These are phyloP conservation scores for Coemansia furcata DNA, from an alignment of 192 early-diverging fungal genomes.

Conservation along the genomic window DNA sequence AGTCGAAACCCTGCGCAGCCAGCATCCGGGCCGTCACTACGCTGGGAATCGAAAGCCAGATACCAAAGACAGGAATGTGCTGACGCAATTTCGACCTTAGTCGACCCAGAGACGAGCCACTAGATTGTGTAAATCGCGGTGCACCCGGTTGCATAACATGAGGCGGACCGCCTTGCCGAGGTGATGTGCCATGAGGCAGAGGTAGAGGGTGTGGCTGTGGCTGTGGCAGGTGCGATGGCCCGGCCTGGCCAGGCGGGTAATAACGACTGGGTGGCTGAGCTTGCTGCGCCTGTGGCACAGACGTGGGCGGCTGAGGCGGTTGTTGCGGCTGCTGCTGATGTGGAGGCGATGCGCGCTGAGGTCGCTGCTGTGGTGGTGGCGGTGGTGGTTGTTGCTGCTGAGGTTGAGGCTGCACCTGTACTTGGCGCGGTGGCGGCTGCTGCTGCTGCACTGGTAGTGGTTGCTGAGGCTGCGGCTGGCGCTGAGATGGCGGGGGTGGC, in stretches of 20 bases:
- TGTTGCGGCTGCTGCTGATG: constrained; percentile 6
- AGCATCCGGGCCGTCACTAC: constrained; percentile 43
- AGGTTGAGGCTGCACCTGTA: constrained; percentile 14
- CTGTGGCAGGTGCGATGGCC: constrained; percentile 2
- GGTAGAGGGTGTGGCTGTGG: too few species aligned
- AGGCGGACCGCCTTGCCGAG: constrained; percentile 17
- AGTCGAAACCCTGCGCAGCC: constrained; percentile 50
- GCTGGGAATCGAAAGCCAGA: constrained; percentile 53
- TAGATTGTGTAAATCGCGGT: constrained; percentile 6
- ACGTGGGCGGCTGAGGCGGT: neutral
- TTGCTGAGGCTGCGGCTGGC: constrained; percentile 1
- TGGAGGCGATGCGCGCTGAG: constrained; percentile 4
- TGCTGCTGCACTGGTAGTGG: neutral
- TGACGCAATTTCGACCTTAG: constrained; percentile 35
- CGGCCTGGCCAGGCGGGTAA: constrained; percentile 19
- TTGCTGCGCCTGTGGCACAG: constrained; percentile 7
- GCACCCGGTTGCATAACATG: neutral
- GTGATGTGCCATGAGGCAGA: constrained; percentile 4
- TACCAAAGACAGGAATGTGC: constrained; percentile 41
- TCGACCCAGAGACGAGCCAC: constrained; percentile 19
- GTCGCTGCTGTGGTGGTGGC: neutral
- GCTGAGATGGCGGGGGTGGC: neutral
- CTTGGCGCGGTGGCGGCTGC: neutral
- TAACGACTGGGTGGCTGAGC: constrained; percentile 25
- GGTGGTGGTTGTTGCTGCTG: constrained; percentile 3